A percentile compares a stretch with the other conserved stretches of the same genome.
These are phyloP conservation scores for Cercospora citrullina DNA, from an alignment of 2,329 filamentous ascomycete genomes.

Conservation along the genomic window DNA sequence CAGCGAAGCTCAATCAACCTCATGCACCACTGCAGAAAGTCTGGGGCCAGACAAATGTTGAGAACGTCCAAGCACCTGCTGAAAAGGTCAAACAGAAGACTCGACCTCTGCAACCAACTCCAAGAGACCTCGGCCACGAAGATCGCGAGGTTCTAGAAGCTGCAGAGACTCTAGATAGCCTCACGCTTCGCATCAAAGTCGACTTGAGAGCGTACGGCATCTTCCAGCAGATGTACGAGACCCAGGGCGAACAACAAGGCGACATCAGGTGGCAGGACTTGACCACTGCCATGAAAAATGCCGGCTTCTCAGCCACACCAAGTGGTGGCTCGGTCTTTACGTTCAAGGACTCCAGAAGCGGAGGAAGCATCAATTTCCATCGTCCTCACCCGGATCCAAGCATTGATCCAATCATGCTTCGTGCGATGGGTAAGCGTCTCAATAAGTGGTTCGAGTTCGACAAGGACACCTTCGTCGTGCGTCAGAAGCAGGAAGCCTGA, in stretches of 20 bases:
- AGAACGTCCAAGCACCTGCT: too few relatives aligned
- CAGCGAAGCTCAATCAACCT: neutral
- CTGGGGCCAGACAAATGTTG: neutral
- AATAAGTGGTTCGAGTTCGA: conserved; percentile 36
- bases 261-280: conserved; percentile 23
- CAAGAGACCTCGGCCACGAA: neutral
- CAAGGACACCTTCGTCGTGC: conserved; percentile 27
- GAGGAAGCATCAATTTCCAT: conserved; percentile 31
- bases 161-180: neutral
- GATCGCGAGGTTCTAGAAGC: neutral
- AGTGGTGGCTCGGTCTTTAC: conserved; percentile 24
- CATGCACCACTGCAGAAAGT: neutral
- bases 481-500: neutral
- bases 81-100: neutral
- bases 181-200: neutral
- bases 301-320: conserved; percentile 21
- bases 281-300: conserved; percentile 22
- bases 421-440: conserved; percentile 33
- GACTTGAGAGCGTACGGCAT: neutral
- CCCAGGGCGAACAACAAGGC: neutral
- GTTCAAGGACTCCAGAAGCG: conserved; percentile 1
- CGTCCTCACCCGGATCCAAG: conserved; percentile 34
- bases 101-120: neutral
- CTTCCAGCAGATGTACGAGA: conserved; percentile 7
- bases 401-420: conserved; percentile 34